Base-by-base conservation (phyloP, 2,329 filamentous ascomycete species). In the Pseudogymnoascus sp. region DNA sequence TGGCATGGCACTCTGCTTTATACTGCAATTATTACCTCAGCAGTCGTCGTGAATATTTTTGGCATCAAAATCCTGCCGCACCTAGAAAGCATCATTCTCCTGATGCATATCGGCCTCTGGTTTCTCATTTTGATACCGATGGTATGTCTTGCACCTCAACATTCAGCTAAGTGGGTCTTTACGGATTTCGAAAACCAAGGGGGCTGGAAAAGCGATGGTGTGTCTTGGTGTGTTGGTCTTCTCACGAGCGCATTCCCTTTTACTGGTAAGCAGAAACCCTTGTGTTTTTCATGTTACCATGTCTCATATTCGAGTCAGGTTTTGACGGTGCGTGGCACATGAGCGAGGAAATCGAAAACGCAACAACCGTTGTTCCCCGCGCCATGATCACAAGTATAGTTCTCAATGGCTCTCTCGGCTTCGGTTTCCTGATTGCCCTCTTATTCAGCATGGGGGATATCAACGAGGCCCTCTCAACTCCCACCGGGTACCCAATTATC, bases 401-500 rank as follows among this genome's bases (percentile, higher is more conserved):
- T 0, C 71, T 83, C 56, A 83, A 83, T 60, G 79, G 77, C 3
- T 65, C 74, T 0, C 69, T 81, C 0, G 82, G 81, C 0, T 79
- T 83, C 45, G 73, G 77, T n/a, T 80, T 83, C 73, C 66, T 82
- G n/a, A 72, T 83, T 12, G 77, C 79, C 0, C 72, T 81, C 34
- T 73, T 81, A 7, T 84, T 83, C 64, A 67, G 65, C 45, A 59
- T 68, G 7, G 67, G 67, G 13, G 63, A 68, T 33, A 48, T 67
- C 5, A 59, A 63, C 4, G 28, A 30, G 37, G 80, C 77, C 23
- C 71, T 83, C 13, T 75, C 75, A 2, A 74, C 83, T 60, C 69
- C 80, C 9, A 72, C 76, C 9, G 67, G 66, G 0, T 82, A 80
- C 55, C 82, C 83, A 0, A 83, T 83, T 63, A 83, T 86, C 65